Evolutionary conservation across 2,329 filamentous ascomycete species (phyloP).

Genomic region (Xylaria sp.): DNA sequence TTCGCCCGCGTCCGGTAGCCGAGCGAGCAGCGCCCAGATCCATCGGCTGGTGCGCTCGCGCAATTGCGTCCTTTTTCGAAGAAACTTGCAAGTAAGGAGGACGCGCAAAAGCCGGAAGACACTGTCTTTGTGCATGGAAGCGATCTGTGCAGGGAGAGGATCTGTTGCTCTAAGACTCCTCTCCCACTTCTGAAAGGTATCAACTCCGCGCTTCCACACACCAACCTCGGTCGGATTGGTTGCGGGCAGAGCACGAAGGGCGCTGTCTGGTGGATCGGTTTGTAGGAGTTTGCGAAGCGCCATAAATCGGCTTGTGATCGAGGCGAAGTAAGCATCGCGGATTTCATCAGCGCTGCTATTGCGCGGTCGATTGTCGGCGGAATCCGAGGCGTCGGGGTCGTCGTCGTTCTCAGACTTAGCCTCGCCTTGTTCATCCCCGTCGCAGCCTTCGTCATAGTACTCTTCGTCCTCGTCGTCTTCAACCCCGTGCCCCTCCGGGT

Average conservation of each 20-base stretch:
- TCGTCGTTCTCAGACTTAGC: conserved; percentile 48
- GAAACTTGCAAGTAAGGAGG: conserved; percentile 71
- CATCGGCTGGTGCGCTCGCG: conserved; percentile 78
- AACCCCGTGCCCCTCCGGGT: conserved; percentile 55
- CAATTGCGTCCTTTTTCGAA: conserved; percentile 68
- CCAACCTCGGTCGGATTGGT: conserved; percentile 67
- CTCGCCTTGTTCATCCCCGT: conserved; percentile 45
- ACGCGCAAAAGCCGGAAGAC: conserved; percentile 75
- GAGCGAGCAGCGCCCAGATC: conserved; percentile 85
- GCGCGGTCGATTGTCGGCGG: conserved; percentile 42
- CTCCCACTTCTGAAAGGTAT: conserved; percentile 64
- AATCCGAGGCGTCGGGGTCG: conserved; percentile 45
- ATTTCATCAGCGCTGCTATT: conserved; percentile 56
- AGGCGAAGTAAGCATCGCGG: conserved; percentile 73
- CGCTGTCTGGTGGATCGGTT: conserved; percentile 62
- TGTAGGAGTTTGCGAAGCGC: conserved; percentile 72
- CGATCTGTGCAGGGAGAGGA: conserved; percentile 68
- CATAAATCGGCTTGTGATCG: conserved; percentile 73
- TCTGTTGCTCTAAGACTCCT: conserved; percentile 63
- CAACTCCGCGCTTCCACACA: conserved; percentile 62
- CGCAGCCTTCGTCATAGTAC: conserved; percentile 46
- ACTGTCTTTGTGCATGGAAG: conserved; percentile 73
- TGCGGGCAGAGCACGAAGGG: conserved; percentile 63
- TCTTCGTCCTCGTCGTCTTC: conserved; percentile 44
- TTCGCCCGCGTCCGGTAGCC: conserved; percentile 78